Evolutionary conservation across 2,329 filamentous ascomycete genomes (phyloP).

Genomic region (Cercospora zeina): DNA sequence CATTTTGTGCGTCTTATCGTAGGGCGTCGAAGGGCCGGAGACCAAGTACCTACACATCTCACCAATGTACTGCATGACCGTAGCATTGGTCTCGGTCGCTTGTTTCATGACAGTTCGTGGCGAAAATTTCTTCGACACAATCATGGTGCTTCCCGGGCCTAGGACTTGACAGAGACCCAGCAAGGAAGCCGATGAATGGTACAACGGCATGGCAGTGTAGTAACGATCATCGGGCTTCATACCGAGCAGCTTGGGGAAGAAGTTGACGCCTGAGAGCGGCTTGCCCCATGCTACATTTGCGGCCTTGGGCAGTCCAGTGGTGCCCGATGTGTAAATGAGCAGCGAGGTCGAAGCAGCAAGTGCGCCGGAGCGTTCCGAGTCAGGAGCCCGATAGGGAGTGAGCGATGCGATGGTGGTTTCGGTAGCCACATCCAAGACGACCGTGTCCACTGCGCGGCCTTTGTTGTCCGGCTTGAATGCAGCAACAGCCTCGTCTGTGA

Average conservation of each 20-base stretch:
- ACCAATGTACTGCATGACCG: slow-evolving; percentile 81
- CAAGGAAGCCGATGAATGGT: slow-evolving; percentile 76
- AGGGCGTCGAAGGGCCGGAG: slow-evolving; percentile 61
- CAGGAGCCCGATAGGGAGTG: slow-evolving; percentile 36
- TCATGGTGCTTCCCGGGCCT: slow-evolving; percentile 61
- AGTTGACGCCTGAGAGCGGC: slow-evolving; percentile 30
- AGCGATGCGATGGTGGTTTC: slow-evolving; percentile 48
- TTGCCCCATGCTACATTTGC: slow-evolving; percentile 42
- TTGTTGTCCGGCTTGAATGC: slow-evolving; percentile 50
- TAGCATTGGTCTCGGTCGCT: slow-evolving; percentile 68
- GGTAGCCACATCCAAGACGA: slow-evolving; percentile 63
- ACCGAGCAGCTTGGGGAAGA: slow-evolving; percentile 50
- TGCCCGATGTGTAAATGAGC: slow-evolving; percentile 83
- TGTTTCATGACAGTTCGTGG: slow-evolving; percentile 75
- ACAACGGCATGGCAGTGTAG: slow-evolving; percentile 85
- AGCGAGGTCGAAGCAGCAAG: slow-evolving; percentile 59
- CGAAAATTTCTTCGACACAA: slow-evolving; percentile 76
- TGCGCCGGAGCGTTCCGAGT: slow-evolving; percentile 36
- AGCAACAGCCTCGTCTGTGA: slow-evolving; percentile 56
- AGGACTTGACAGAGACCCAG: slow-evolving; percentile 64
- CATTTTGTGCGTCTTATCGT: slow-evolving; percentile 73
- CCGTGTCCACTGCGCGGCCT: slow-evolving; percentile 55
- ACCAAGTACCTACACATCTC: slow-evolving; percentile 84
- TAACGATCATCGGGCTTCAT: slow-evolving; percentile 75
- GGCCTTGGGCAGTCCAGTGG: slow-evolving; percentile 75